Evolutionary conservation across 495 filamentous ascomycete genomes (phyloP).

Genomic region (Hypoxylon lienhwacheense): DNA sequence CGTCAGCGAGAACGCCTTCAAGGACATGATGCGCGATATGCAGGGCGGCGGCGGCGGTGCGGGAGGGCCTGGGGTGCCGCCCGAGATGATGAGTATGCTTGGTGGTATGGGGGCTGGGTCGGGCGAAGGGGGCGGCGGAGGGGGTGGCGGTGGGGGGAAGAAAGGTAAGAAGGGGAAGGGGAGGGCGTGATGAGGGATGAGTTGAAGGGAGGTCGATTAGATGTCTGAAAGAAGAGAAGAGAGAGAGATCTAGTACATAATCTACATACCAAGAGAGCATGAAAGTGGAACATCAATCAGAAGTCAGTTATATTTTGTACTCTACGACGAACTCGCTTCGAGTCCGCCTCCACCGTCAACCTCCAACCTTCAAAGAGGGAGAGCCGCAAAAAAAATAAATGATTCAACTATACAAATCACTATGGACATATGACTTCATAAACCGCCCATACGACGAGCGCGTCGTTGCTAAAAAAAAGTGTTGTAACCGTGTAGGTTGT

Average conservation of each 20-base stretch:
- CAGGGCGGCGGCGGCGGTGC: constrained; percentile 55
- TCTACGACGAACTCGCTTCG: no score
- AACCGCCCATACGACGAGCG: not conserved
- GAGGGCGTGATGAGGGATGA: constrained; percentile 38
- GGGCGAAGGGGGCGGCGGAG: constrained; percentile 21
- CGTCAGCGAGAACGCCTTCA: constrained; percentile 92
- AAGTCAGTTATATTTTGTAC: no score
- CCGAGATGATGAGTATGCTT: constrained; percentile 51
- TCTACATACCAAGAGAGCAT: no score
- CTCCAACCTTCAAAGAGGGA: no score
- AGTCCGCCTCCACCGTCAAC: no score
- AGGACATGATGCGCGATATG: constrained; percentile 98
- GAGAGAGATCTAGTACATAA: no score
- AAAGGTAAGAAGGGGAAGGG: constrained; percentile 57
- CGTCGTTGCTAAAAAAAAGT: not conserved
- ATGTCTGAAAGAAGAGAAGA: not conserved
- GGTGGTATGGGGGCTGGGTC: constrained; percentile 36
- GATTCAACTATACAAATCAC: constrained; percentile 6
- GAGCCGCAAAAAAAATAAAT: no score
- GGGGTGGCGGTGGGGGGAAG: constrained; percentile 35
- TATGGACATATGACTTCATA: constrained; percentile 8
- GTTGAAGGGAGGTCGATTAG: not conserved
- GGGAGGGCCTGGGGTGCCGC: constrained; percentile 45
- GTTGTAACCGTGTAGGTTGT: no score
- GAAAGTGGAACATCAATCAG: no score